Evolutionary conservation across 306 rosid species (phyloP).

Genomic region (Pyrus pyrifolia): DNA sequence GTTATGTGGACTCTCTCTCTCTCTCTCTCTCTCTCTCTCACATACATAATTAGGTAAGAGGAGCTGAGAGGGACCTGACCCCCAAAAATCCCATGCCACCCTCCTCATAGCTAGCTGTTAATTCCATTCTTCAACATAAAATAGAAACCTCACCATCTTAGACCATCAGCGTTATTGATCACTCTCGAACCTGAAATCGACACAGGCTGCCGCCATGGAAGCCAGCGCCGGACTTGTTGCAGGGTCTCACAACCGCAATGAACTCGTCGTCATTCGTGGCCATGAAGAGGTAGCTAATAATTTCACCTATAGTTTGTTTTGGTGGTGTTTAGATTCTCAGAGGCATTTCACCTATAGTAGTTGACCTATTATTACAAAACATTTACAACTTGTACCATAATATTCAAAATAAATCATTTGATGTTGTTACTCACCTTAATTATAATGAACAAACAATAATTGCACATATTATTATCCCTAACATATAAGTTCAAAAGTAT

Average conservation of each 20-base stretch:
- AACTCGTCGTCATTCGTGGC: constrained; percentile 76
- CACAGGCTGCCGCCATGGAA: constrained; percentile 26
- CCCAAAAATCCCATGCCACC: constrained; percentile 7
- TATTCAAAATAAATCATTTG: no score
- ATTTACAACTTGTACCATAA: no score
- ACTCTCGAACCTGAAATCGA: neutral
- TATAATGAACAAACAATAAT: no score
- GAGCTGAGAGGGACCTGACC: constrained; percentile 20
- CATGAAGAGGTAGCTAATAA: constrained; percentile 60
- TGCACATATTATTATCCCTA: no score
- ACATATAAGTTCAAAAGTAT: no score
- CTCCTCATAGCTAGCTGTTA: neutral
- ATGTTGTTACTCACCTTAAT: no score
- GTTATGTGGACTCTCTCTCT: constrained; percentile 32
- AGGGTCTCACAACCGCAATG: constrained; percentile 84
- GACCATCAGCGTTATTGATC: neutral
- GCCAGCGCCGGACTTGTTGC: constrained; percentile 91
- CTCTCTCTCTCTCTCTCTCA: no score
- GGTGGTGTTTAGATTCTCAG: no score
- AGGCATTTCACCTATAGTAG: neutral
- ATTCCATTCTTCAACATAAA: constrained; percentile 20
- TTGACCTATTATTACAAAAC: no score
- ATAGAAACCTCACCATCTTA: constrained; percentile 12
- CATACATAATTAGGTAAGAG: neutral
- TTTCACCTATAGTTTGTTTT: neutral